phyloP scores from a whole-genome alignment of 1,139 yeast genomes.

The Yamadazyma pseudoaaseri region DNA sequence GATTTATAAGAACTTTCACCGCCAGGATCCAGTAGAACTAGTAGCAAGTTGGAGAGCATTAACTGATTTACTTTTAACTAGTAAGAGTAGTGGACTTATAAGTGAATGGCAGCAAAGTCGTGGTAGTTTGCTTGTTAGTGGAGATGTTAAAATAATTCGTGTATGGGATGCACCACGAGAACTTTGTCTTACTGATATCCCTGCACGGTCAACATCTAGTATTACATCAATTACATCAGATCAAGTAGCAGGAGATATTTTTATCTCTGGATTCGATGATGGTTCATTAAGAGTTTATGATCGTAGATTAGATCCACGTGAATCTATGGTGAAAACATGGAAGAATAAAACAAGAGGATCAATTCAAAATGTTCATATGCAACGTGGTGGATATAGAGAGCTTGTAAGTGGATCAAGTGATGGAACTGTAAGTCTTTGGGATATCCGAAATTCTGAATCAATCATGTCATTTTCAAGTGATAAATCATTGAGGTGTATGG shows the following conservation, averaged over 20 bases:
- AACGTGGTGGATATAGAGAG: slow-evolving; percentile 93
- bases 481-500: slow-evolving; percentile 67
- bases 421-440: slow-evolving; percentile 89
- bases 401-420: slow-evolving; percentile 80
- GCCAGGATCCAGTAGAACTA: slow-evolving; percentile 48
- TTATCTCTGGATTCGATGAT: slow-evolving; percentile 92
- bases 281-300: slow-evolving; percentile 91
- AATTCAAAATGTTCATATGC: slow-evolving; percentile 86
- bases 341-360: slow-evolving; percentile 36
- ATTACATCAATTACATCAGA: slow-evolving; percentile 90
- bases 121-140: slow-evolving; percentile 88
- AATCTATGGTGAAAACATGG: slow-evolving; percentile 87
- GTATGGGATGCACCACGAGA: slow-evolving; percentile 98
- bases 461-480: slow-evolving; percentile 64
- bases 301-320: slow-evolving; percentile 79
- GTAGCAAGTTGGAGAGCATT: slow-evolving; percentile 93
- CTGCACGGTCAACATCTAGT: slow-evolving; percentile 88
- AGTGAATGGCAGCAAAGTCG: slow-evolving; percentile 98
- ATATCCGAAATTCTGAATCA: slow-evolving; percentile 72
- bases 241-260: slow-evolving; percentile 90
- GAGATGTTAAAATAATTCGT: slow-evolving; percentile 88
- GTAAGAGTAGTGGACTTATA: slow-evolving; percentile 79
- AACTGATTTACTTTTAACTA: slow-evolving; percentile 77
- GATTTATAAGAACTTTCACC: slow-evolving; percentile 76
- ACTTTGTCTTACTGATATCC: slow-evolving; percentile 79